Conservation (phyloP, 2,329 filamentous ascomycete genomes). For the Tolypocladium pustulatum region DNA sequence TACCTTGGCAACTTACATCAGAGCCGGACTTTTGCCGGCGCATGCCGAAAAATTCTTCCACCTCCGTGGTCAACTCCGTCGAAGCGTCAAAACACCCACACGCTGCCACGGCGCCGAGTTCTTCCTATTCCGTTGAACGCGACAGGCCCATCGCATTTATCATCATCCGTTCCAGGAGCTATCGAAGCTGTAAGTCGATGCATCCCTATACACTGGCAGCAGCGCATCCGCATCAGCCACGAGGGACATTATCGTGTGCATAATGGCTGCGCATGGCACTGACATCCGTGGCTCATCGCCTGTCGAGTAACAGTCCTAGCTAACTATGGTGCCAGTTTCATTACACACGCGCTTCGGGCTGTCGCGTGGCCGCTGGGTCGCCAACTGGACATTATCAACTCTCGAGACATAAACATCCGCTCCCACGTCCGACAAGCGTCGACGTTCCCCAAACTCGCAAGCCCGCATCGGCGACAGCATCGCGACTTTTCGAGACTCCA, state of each 20-base stretch:
- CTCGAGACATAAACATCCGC: background rate
- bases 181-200: constrained; percentile 23
- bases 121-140: constrained; percentile 35
- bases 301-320: constrained; percentile 3
- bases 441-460: background rate
- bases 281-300: background rate
- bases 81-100: constrained; percentile 21
- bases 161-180: constrained; percentile 25
- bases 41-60: constrained; percentile 24
- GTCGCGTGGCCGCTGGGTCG: constrained; percentile 4
- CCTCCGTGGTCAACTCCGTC: constrained; percentile 18
- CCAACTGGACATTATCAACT: background rate
- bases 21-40: constrained; percentile 1
- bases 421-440: background rate
- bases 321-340: constrained; percentile 11
- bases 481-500: background rate
- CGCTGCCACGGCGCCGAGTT: constrained; percentile 27
- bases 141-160: constrained; percentile 31
- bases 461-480: background rate
- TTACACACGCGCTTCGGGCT: constrained; percentile 2
- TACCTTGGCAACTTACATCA: no score
- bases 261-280: constrained; percentile 1
- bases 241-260: constrained; percentile 1
- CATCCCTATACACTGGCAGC: constrained; percentile 3
- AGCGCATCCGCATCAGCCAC: constrained; percentile 5